Percentiles rank a stretch among this genome's conserved stretches.
Evolutionary conservation across 352 stramenopile species (phyloP).

Genomic region (Phytophthora aleatoria): DNA sequence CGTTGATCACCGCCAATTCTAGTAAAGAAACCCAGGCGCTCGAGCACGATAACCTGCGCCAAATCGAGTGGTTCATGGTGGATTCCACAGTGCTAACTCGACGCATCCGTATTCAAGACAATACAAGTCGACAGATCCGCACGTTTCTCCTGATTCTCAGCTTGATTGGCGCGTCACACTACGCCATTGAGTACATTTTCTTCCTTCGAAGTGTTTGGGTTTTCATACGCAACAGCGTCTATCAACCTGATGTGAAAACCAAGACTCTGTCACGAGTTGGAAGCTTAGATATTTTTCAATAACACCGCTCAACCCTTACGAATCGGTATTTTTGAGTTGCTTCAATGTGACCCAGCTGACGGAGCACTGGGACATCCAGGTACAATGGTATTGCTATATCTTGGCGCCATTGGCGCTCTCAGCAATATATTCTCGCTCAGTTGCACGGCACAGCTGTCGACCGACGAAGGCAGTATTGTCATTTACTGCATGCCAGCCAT

Average conservation of each 20-base stretch:
- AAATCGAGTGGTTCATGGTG: constrained; percentile 38
- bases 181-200: constrained; percentile 35
- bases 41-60: constrained; percentile 7
- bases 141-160: constrained; percentile 41
- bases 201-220: constrained; percentile 24
- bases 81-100: constrained; percentile 22
- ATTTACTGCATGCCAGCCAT: constrained; percentile 36
- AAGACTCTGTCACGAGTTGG: not conserved
- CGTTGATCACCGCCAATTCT: not conserved
- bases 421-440: constrained; percentile 49
- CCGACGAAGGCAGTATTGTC: constrained; percentile 28
- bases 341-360: constrained; percentile 28
- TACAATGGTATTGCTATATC: constrained; percentile 42
- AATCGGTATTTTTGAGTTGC: constrained; percentile 19
- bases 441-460: constrained; percentile 33
- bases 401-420: constrained; percentile 38
- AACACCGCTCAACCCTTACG: constrained; percentile 4
- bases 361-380: constrained; percentile 35
- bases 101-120: constrained; percentile 41
- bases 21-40: constrained; percentile 15
- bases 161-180: constrained; percentile 32
- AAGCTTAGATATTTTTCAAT: not conserved
- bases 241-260: not conserved
- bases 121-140: constrained; percentile 41
- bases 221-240: constrained; percentile 27